These are phyloP conservation scores for Plectosphaerella plurivora DNA, from an alignment of 2,329 filamentous ascomycete genomes.

Conservation along the genomic window DNA sequence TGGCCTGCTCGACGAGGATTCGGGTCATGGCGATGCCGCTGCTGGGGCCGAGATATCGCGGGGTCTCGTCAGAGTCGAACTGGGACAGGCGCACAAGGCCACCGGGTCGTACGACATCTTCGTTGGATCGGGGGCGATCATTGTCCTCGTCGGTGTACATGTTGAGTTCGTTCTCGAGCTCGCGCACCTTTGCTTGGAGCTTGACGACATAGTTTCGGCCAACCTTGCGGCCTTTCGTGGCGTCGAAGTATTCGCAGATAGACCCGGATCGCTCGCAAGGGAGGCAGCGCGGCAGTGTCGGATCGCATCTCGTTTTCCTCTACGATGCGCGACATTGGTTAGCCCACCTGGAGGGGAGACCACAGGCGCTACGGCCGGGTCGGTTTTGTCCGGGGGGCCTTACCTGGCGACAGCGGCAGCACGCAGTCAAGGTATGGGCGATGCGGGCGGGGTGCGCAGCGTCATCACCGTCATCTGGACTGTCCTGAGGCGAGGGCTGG, in stretches of 20 bases:
- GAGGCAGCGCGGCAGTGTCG: slow-evolving; percentile 82
- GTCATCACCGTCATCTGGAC: slow-evolving; percentile 30
- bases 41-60: slow-evolving; percentile 86
- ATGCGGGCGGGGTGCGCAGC: slow-evolving; percentile 50
- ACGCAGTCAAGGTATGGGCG: slow-evolving; percentile 75
- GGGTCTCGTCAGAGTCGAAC: slow-evolving; percentile 71
- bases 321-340: slow-evolving; percentile 30
- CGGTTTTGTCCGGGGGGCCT: slow-evolving; percentile 17
- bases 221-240: slow-evolving; percentile 78
- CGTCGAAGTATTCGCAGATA: slow-evolving; percentile 93
- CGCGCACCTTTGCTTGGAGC: slow-evolving; percentile 80
- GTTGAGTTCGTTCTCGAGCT: slow-evolving; percentile 75
- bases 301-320: slow-evolving; percentile 96
- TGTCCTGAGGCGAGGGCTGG: slow-evolving; percentile 1
- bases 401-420: slow-evolving; percentile 75
- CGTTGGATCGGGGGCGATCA: slow-evolving; percentile 64
- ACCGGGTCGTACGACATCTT: slow-evolving; percentile 82
- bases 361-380: too few species aligned
- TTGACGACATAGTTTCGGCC: slow-evolving; percentile 89
- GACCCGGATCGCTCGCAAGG: slow-evolving; percentile 91
- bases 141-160: slow-evolving; percentile 74
- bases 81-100: slow-evolving; percentile 76
- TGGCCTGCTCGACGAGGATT: slow-evolving; percentile 93
- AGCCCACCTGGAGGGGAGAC: neutral
- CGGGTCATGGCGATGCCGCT: slow-evolving; percentile 95